Conservation (phyloP, 2,329 filamentous ascomycete species). For the Sporothrix protearum region DNA sequence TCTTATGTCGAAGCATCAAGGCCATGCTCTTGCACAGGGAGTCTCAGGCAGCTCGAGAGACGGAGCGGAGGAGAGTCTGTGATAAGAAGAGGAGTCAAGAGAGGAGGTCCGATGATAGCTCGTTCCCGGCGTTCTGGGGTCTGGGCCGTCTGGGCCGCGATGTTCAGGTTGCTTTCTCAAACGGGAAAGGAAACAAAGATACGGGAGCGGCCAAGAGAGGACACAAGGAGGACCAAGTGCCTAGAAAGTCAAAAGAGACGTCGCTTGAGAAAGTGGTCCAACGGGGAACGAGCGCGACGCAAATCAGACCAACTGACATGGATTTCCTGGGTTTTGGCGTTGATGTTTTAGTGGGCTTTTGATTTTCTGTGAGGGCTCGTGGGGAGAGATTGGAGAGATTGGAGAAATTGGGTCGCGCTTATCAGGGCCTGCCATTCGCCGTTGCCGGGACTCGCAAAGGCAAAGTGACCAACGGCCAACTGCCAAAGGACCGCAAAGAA, state of each 20-base stretch:
- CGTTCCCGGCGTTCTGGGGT: background rate
- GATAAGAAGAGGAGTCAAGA: background rate
- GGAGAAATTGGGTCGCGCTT: background rate
- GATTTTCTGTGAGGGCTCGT: background rate
- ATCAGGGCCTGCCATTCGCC: background rate
- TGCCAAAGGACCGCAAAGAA: background rate
- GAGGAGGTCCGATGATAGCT: slow-evolving; percentile 11
- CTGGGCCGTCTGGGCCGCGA: background rate
- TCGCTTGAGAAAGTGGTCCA: background rate
- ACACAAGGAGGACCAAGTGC: background rate
- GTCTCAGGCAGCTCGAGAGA: background rate
- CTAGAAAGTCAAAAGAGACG: background rate
- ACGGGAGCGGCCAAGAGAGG: background rate
- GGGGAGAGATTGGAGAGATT: background rate
- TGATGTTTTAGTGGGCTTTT: background rate
- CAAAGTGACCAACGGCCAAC: background rate
- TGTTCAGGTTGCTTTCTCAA: slow-evolving; percentile 18
- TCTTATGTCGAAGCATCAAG: slow-evolving; percentile 2
- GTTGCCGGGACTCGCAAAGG: background rate
- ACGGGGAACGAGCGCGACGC: background rate
- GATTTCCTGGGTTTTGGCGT: slow-evolving; percentile 14
- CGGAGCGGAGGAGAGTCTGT: background rate
- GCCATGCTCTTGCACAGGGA: background rate
- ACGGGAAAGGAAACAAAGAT: slow-evolving; percentile 23
- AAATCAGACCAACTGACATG: background rate